Conservation (phyloP, 176 grass and related monocot genomes). For the Aegilops longissima region DNA sequence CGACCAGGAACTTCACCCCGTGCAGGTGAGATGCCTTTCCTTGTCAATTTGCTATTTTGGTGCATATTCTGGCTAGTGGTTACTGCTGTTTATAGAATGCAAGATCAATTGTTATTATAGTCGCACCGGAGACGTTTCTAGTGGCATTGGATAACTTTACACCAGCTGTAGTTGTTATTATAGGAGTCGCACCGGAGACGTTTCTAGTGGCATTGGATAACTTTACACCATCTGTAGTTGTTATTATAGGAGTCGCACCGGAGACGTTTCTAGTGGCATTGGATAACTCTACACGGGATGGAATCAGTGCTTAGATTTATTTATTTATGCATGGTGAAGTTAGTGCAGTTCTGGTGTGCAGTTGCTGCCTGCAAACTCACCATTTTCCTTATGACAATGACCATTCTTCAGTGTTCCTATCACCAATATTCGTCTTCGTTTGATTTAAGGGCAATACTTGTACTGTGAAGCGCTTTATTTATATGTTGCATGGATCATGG, state of each 20-base stretch:
- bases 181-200: not conserved
- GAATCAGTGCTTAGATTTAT: not conserved
- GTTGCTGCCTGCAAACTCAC: not conserved
- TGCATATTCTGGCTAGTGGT: not conserved
- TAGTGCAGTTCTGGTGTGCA: conserved; percentile 3
- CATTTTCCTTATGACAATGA: not conserved
- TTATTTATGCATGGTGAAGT: not conserved
- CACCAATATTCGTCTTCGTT: not conserved
- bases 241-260: not conserved
- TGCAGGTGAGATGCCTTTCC: conserved; percentile 34
- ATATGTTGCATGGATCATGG: not conserved
- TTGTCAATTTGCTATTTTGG: not conserved
- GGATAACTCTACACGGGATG: not conserved
- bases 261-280: not conserved
- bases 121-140: not conserved
- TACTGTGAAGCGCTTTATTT: not conserved
- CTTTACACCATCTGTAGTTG: not conserved
- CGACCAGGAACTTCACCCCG: conserved; percentile 35
- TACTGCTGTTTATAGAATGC: conserved; percentile 8
- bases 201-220: not conserved
- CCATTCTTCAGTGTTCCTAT: not conserved
- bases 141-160: not conserved
- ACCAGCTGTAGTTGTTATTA: not conserved
- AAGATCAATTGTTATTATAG: not conserved
- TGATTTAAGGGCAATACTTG: not conserved